These are phyloP conservation scores for Neurospora africana DNA, from an alignment of 495 filamentous ascomycete species.

Conservation along the genomic window DNA sequence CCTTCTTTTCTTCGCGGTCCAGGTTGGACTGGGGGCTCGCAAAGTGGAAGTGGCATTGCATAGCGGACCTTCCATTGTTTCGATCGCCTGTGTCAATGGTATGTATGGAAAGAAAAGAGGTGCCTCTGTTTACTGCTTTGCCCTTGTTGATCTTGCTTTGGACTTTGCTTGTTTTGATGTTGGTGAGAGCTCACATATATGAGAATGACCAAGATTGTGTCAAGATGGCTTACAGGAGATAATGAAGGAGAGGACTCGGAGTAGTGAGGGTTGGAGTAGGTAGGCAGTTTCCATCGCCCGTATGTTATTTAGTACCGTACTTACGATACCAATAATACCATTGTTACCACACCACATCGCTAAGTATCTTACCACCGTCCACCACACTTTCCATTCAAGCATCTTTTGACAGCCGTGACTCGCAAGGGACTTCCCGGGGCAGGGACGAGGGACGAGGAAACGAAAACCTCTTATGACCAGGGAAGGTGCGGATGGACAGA, in stretches of 20 bases:
- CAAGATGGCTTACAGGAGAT: not conserved
- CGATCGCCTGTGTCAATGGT: not conserved
- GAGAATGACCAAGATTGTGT: not conserved
- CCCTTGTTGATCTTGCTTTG: not conserved
- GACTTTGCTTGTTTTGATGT: not conserved
- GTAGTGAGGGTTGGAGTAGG: not conserved
- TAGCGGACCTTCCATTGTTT: not conserved
- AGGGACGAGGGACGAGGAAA: not conserved
- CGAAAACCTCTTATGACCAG: not conserved
- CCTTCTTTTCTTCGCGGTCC: not conserved
- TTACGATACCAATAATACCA: not conserved
- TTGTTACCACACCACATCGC: not conserved
- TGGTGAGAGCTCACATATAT: not conserved
- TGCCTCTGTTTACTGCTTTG: not conserved
- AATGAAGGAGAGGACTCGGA: not conserved
- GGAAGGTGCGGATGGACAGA: not conserved
- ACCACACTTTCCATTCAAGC: not conserved
- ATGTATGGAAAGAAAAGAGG: not conserved
- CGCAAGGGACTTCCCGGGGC: not conserved
- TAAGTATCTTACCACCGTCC: not conserved
- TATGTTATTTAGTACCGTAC: not conserved
- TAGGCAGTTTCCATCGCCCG: not conserved
- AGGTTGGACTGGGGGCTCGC: not conserved
- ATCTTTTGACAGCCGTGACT: not conserved
- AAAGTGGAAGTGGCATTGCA: not conserved